phyloP scores from a whole-genome alignment of 768 basidiomycete genomes.

The Tubosaeta sp. region DNA sequence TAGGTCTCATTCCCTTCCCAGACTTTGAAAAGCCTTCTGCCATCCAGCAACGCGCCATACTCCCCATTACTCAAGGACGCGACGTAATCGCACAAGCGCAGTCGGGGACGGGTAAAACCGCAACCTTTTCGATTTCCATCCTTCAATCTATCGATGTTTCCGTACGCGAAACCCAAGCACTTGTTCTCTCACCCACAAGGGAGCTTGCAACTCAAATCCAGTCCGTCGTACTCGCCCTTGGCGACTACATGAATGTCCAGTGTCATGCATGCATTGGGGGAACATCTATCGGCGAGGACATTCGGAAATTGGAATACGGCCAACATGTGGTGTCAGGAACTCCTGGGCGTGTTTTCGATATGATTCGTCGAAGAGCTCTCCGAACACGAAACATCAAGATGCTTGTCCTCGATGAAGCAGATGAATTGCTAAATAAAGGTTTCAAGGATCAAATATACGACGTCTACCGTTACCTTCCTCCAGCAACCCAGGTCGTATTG shows the following conservation, averaged over 20 bases:
- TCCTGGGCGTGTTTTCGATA: slow-evolving; percentile 97
- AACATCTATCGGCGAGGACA: slow-evolving; percentile 95
- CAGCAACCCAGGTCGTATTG: slow-evolving; percentile 94
- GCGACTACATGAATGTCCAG: slow-evolving; percentile 99
- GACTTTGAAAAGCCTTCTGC: slow-evolving; percentile 99
- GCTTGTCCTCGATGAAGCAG: slow-evolving; percentile 92
- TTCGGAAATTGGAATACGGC: slow-evolving; percentile 94
- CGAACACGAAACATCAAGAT: slow-evolving; percentile 98
- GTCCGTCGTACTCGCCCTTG: slow-evolving; percentile 91
- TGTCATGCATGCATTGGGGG: slow-evolving; percentile 99
- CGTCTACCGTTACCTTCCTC: slow-evolving; percentile 95
- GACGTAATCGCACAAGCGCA: slow-evolving; percentile 99
- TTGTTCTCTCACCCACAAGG: slow-evolving; percentile 96
- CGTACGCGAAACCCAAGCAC: slow-evolving; percentile 91
- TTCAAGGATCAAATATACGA: slow-evolving; percentile 99
- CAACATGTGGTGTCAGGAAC: slow-evolving; percentile 98
- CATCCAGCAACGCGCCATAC: slow-evolving; percentile 96
- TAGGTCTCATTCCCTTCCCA: slow-evolving; percentile 22
- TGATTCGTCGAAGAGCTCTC: slow-evolving; percentile 92
- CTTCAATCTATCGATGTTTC: slow-evolving; percentile 96
- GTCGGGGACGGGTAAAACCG: slow-evolving; percentile 99
- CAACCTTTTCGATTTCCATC: slow-evolving; percentile 97
- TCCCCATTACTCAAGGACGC: slow-evolving; percentile 91
- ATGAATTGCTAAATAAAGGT: slow-evolving; percentile 94
- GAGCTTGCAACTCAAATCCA: slow-evolving; percentile 99